Percentiles rank a stretch among this genome's conserved stretches.
phyloP scores from a whole-genome alignment of 108 stramenopile species.

The Skeletonema costatum region DNA sequence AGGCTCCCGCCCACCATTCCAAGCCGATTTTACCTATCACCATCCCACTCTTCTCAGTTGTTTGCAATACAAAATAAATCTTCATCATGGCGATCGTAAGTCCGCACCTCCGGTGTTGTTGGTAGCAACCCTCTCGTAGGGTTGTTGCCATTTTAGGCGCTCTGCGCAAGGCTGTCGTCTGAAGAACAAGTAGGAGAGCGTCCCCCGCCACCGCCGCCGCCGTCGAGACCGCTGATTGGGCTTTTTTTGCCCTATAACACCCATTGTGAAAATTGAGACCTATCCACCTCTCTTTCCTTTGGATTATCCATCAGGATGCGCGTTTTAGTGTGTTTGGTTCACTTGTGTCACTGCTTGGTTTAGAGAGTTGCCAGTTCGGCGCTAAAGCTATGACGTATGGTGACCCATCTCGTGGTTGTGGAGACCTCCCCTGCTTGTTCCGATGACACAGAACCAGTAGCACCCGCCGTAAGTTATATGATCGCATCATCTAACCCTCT shows the following conservation, averaged over 20 bases:
- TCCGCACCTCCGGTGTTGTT: constrained; percentile 56
- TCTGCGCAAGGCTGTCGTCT: constrained; percentile 37
- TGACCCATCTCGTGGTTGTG: neutral
- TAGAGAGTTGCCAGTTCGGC: neutral
- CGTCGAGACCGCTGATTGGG: neutral
- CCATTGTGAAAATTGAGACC: neutral
- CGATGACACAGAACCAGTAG: neutral
- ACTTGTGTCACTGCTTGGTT: neutral
- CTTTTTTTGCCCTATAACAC: no score
- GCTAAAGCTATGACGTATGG: neutral
- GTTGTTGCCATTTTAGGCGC: constrained; percentile 15
- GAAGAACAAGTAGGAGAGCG: constrained; percentile 9
- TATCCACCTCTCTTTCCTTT: neutral
- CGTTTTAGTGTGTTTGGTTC: neutral
- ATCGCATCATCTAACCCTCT: neutral
- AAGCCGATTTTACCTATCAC: neutral
- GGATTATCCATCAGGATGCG: no score
- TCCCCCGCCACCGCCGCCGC: neutral
- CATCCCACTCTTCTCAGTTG: neutral
- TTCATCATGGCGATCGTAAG: constrained; percentile 60
- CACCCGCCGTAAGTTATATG: neutral
- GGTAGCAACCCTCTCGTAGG: constrained; percentile 13
- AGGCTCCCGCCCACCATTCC: neutral
- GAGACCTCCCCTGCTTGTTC: constrained; percentile 7
- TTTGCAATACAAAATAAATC: neutral